Evolutionary conservation across 2,329 filamentous ascomycete species (phyloP).

Genomic region (Penicillium aurantiogriseum): DNA sequence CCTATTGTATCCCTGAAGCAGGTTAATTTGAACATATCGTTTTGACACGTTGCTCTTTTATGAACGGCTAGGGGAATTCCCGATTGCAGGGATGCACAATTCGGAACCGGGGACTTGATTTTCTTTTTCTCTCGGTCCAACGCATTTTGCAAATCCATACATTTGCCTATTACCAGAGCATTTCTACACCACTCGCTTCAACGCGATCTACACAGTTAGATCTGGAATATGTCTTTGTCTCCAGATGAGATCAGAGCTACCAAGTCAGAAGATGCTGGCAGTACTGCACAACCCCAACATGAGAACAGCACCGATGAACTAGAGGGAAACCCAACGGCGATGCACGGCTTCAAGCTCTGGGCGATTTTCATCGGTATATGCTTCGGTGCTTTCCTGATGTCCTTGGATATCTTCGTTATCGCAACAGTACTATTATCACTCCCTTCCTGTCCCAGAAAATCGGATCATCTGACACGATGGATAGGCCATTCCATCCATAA

Average conservation of each 20-base stretch:
- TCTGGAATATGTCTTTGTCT: background rate
- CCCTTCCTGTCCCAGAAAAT: background rate
- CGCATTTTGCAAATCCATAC: background rate
- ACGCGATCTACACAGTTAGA: background rate
- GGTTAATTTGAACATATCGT: too few species aligned
- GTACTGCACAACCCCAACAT: background rate
- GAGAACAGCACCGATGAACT: background rate
- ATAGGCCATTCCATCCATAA: slow-evolving; percentile 5
- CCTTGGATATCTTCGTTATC: slow-evolving; percentile 3
- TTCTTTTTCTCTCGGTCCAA: background rate
- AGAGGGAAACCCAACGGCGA: background rate
- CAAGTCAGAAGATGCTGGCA: background rate
- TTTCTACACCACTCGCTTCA: background rate
- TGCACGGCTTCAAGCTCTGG: slow-evolving; percentile 8
- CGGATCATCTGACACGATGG: background rate
- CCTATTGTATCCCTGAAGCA: too few species aligned
- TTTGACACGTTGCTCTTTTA: background rate
- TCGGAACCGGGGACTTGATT: background rate
- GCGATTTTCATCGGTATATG: slow-evolving; percentile 9
- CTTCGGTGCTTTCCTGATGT: slow-evolving; percentile 6
- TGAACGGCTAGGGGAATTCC: background rate
- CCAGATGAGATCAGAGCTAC: background rate
- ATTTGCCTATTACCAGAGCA: background rate
- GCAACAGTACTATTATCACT: background rate
- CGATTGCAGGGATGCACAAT: background rate